phyloP scores from a whole-genome alignment of 2,329 filamentous ascomycete species.

The Penicillium crustosum region DNA sequence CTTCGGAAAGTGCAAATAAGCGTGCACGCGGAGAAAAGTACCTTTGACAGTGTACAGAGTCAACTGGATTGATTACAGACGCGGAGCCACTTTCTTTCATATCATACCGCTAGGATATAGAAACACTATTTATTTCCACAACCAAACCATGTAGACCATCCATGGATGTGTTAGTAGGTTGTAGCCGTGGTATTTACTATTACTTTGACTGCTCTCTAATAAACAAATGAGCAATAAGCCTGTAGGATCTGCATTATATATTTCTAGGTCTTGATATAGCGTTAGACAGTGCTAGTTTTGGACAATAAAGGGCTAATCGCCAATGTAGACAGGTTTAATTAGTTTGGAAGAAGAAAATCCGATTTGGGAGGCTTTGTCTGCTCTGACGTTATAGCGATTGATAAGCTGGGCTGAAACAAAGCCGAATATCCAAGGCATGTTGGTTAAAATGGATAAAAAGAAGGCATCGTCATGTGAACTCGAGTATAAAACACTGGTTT shows the following conservation, averaged over 20 bases:
- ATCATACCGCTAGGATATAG: background rate
- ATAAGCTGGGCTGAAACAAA: background rate
- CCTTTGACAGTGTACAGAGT: background rate
- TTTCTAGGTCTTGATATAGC: no score
- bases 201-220: no score
- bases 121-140: background rate
- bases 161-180: background rate
- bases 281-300: no score
- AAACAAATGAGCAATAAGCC: no score
- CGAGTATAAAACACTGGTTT: background rate
- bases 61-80: background rate
- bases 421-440: no score
- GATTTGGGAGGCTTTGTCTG: no score
- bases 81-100: background rate
- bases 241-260: no score
- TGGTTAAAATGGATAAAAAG: background rate
- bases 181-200: background rate
- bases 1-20: conserved; percentile 9
- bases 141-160: background rate
- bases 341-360: no score
- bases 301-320: no score
- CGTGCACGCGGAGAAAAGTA: background rate
- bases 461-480: background rate
- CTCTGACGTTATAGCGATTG: no score
- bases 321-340: no score